These are phyloP conservation scores for Gautieria morchelliformis DNA, from an alignment of 768 basidiomycete species.

Conservation along the genomic window DNA sequence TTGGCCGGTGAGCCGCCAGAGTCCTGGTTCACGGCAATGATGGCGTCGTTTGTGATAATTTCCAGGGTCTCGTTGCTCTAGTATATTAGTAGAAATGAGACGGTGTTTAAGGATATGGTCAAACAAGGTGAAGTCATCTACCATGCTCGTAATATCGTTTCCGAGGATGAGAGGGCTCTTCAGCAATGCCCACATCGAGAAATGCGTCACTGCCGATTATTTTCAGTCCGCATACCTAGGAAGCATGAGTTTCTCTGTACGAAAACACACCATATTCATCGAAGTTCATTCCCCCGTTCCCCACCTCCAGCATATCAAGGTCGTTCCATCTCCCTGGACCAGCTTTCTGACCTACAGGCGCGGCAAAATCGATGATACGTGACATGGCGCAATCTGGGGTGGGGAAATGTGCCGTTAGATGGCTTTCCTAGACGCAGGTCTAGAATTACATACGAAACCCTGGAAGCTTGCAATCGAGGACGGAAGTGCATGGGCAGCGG, in stretches of 20 bases:
- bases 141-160: constrained; percentile 31
- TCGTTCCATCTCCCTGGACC: constrained; percentile 28
- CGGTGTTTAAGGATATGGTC: not conserved
- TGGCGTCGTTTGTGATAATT: constrained; percentile 29
- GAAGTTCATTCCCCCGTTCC: constrained; percentile 27
- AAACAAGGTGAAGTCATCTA: constrained; percentile 1
- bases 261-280: constrained; percentile 27
- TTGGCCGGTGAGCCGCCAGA: constrained; percentile 20
- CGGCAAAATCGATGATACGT: constrained; percentile 29
- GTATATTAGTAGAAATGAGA: not conserved
- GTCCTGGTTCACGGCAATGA: constrained; percentile 29
- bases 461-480: constrained; percentile 29
- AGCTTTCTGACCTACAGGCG: constrained; percentile 26
- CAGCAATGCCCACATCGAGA: constrained; percentile 32
- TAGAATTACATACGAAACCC: constrained; percentile 24
- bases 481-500: constrained; percentile 26
- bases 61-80: constrained; percentile 25
- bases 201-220: constrained; percentile 24
- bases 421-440: not conserved
- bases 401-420: not conserved
- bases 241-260: not conserved
- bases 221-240: too few species aligned
- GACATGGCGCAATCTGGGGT: constrained; percentile 11
- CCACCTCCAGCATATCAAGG: constrained; percentile 29
- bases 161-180: constrained; percentile 35